Conservation (phyloP, 2,329 filamentous ascomycete species). For the Stagonosporopsis chrysanthemi region DNA sequence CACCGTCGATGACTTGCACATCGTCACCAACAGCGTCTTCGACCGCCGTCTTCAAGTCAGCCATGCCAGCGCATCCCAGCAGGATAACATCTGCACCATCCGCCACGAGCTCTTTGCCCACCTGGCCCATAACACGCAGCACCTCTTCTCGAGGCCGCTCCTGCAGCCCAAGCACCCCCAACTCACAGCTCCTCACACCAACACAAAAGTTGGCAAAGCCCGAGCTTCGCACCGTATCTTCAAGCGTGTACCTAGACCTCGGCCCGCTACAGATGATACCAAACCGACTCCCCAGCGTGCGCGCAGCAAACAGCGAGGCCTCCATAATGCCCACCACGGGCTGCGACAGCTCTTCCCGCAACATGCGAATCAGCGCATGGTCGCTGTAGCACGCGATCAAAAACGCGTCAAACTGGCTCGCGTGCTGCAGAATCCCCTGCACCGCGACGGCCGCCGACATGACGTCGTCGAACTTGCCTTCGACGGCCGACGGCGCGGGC, state of each 20-base stretch:
- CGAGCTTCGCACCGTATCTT: conserved; percentile 52
- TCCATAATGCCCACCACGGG: conserved; percentile 62
- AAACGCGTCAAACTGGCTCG: conserved; percentile 56
- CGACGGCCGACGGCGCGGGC: conserved; percentile 60
- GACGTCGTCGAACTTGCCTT: conserved; percentile 59
- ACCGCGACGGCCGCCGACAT: conserved; percentile 59
- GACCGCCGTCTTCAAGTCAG: conserved; percentile 55
- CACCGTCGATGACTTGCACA: conserved; percentile 61
- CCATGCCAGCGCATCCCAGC: conserved; percentile 61
- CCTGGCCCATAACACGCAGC: conserved; percentile 49
- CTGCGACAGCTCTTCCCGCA: conserved; percentile 56
- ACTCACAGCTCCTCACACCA: conserved; percentile 52
- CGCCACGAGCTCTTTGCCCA: conserved; percentile 51
- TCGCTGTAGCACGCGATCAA: conserved; percentile 60
- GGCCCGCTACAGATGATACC: conserved; percentile 55
- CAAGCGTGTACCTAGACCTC: conserved; percentile 52
- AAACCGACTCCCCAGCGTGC: conserved; percentile 58
- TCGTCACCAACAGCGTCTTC: conserved; percentile 56
- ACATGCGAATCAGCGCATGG: conserved; percentile 56
- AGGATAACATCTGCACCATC: conserved; percentile 54
- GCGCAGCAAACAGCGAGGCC: conserved; percentile 57
- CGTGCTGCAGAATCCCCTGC: conserved; percentile 55
- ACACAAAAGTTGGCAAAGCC: conserved; percentile 54
- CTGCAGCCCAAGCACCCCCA: conserved; percentile 58
- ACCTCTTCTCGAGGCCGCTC: conserved; percentile 51